phyloP scores from a whole-genome alignment of 1,139 yeast genomes.

The Eremothecium cymbalariae region DNA sequence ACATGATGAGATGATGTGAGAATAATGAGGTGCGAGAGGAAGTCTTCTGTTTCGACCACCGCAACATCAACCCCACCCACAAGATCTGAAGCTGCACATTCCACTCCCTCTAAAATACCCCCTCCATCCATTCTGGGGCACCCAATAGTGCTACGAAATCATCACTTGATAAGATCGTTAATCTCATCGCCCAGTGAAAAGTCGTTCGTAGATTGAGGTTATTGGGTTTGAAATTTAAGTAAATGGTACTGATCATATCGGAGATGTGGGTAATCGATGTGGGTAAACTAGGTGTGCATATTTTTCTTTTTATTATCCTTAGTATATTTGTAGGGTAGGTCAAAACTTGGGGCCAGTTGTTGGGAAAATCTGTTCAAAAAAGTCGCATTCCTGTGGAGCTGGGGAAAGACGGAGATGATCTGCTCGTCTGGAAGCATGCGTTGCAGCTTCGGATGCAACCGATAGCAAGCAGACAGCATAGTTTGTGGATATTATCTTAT shows the following conservation, averaged over 20 bases:
- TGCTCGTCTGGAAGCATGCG: slow-evolving; percentile 12
- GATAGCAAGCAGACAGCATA: slow-evolving; percentile 29
- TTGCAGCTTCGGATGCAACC: slow-evolving; percentile 23
- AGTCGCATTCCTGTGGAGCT: slow-evolving; percentile 17
- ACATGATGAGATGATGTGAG: too few relatives aligned
- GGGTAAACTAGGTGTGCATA: neutral
- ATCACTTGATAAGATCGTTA: slow-evolving; percentile 29
- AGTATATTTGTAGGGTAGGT: slow-evolving; percentile 22
- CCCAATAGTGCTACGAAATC: neutral
- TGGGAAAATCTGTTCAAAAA: slow-evolving; percentile 24
- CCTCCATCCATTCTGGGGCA: too few relatives aligned
- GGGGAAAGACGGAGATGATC: slow-evolving; percentile 8
- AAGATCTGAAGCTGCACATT: too few relatives aligned
- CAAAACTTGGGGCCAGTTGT: slow-evolving; percentile 23
- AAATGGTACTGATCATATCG: too few relatives aligned
- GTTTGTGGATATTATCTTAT: too few relatives aligned
- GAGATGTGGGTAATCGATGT: neutral
- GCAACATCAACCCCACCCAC: too few relatives aligned
- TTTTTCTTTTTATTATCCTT: too few relatives aligned
- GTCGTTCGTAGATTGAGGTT: slow-evolving; percentile 19
- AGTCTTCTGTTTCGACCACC: too few relatives aligned
- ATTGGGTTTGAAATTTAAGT: neutral
- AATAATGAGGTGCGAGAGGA: too few relatives aligned
- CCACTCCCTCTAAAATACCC: too few relatives aligned
- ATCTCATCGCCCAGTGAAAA: slow-evolving; percentile 32